These are phyloP conservation scores for Vachellia pachyceras DNA, from an alignment of 306 rosid species.

Conservation along the genomic window DNA sequence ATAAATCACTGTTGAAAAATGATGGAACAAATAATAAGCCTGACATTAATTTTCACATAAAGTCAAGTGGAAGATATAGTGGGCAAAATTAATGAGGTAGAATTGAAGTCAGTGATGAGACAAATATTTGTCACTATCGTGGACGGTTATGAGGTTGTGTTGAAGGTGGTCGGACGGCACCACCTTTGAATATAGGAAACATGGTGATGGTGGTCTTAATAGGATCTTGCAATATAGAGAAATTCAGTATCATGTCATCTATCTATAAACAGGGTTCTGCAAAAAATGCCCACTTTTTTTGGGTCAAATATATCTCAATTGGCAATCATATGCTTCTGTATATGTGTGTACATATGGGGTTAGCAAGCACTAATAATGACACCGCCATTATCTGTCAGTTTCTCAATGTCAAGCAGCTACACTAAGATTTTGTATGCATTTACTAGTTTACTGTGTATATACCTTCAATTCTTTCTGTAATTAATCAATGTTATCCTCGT, in stretches of 20 bases:
- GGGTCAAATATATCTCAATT: slow-evolving; percentile 37
- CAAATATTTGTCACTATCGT: slow-evolving; percentile 48
- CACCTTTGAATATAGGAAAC: slow-evolving; percentile 45
- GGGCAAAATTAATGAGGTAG: slow-evolving; percentile 3
- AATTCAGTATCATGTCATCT: neutral
- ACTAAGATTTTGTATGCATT: neutral
- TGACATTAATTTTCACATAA: neutral
- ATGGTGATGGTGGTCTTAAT: slow-evolving; percentile 54
- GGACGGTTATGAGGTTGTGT: slow-evolving; percentile 52
- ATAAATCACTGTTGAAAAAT: slow-evolving; percentile 6
- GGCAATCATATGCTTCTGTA: slow-evolving; percentile 30
- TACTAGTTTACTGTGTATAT: neutral
- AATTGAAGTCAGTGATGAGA: slow-evolving; percentile 40
- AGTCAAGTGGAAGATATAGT: slow-evolving; percentile 33
- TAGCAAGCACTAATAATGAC: slow-evolving; percentile 34
- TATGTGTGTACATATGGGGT: slow-evolving; percentile 16
- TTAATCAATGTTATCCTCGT: neutral
- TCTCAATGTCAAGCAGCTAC: neutral
- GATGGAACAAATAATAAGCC: slow-evolving; percentile 29
- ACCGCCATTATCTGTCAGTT: neutral
- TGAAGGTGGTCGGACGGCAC: slow-evolving; percentile 49
- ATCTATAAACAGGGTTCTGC: slow-evolving; percentile 19
- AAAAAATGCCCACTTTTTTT: slow-evolving; percentile 14
- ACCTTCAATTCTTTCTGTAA: no score
- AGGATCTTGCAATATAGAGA: slow-evolving; percentile 41